Evolutionary conservation across 2,329 filamentous ascomycete species (phyloP), one percentile per base, ranked within the genome.

Genomic region (Diaporthe sp.): DNA sequence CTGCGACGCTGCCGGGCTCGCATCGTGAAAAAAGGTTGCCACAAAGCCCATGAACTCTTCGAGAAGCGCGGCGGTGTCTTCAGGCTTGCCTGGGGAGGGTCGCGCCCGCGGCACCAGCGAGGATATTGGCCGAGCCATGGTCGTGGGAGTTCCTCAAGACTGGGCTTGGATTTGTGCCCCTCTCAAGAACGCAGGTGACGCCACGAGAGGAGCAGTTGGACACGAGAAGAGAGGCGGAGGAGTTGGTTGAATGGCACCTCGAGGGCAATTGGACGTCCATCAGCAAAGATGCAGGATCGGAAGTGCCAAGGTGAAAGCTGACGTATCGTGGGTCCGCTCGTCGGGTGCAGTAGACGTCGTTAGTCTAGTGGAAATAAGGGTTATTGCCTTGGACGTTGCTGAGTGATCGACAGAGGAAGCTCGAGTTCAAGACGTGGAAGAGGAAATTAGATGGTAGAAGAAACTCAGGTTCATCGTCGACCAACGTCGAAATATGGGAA

Each of bases 1-100:
- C 61, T 71, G 66, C n/a, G 74, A 42, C 42, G 45, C 58, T 67
- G 64, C 10, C 35, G 30, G 25, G 38, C 40, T 25, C 9, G 71
- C n/a, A 33, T 52, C 55, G 60, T 79, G 78, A 69, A 80, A 77
- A 52, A 81, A 78, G 6, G 80, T 80, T 22, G 78, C 76, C 61
- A 81, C 76, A 76, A 79, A 80, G 54, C 76, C 76, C 77, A 80
- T 76, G 52, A 81, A 79, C 15, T 70, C 77, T 52, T 82, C 80
- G 45, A 80, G 78, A 3, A 80, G 77, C 42, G 30, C 35, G 73
- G 64, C 30, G 35, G 73, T 45, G 52, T 74, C 52, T 38, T 58
- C 67, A 10, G 54, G 22, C n/a, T 64, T 61, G 33, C 38, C 61
- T 68, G 42, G 15, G 58, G 40, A 57, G 50, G 30, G 57, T 28